Evolutionary conservation across 1,284 basidiomycete species (phyloP).

Genomic region (Cryptococcus neoformans): DNA sequence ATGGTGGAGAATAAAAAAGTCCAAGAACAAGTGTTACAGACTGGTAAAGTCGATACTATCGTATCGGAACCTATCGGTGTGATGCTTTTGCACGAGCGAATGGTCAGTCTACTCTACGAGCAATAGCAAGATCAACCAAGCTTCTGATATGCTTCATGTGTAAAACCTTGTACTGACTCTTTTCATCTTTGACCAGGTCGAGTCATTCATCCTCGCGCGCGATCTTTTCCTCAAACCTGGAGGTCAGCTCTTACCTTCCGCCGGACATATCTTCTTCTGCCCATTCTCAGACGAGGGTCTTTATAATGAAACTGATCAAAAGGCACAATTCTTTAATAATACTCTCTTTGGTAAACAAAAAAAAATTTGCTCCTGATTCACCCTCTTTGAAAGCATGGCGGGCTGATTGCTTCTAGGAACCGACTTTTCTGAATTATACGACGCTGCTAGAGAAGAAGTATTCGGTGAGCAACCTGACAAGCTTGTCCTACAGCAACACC

Average conservation of each 20-base stretch:
- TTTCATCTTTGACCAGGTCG: conserved; percentile 12
- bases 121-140: too few relatives aligned
- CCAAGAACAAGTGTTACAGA: conserved; percentile 35
- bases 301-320: conserved; percentile 52
- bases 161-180: too few relatives aligned
- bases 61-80: conserved; percentile 56
- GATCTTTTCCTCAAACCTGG: conserved; percentile 52
- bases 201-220: conserved; percentile 52
- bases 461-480: conserved; percentile 25
- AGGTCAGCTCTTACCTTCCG: conserved; percentile 51
- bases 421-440: conserved; percentile 44
- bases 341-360: conserved; percentile 41
- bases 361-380: background rate
- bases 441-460: conserved; percentile 40
- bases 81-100: conserved; percentile 54
- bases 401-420: conserved; percentile 23
- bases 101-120: conserved; percentile 40
- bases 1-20: conserved; percentile 45
- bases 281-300: conserved; percentile 53
- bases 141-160: too few relatives aligned
- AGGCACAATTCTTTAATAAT: conserved; percentile 51
- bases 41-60: conserved; percentile 53
- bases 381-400: background rate
- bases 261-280: conserved; percentile 52
- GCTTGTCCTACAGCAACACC: background rate